Conservation (phyloP, 2,329 filamentous ascomycete genomes). For the Rutstroemia sp. region DNA sequence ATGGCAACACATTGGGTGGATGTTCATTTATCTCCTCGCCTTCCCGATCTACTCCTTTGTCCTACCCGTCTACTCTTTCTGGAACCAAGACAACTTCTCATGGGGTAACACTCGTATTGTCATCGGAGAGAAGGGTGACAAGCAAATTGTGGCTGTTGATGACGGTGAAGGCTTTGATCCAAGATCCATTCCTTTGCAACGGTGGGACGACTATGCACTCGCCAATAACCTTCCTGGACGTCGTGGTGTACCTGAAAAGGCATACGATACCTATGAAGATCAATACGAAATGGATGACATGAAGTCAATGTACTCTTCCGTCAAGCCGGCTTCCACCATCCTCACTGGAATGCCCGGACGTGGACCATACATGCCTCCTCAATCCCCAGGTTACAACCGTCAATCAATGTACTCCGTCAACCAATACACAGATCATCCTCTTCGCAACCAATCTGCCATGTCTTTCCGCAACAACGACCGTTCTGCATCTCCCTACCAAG, state of each 20-base stretch:
- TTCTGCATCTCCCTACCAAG: conserved; percentile 51
- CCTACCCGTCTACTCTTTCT: conserved; percentile 95
- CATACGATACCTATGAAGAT: conserved; percentile 61
- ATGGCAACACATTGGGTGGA: conserved; percentile 99
- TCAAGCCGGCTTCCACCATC: conserved; percentile 78
- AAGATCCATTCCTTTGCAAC: conserved; percentile 83
- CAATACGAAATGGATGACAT: conserved; percentile 98
- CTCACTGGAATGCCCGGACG: conserved; percentile 73
- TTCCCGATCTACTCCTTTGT: conserved; percentile 91
- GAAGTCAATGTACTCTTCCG: conserved; percentile 90
- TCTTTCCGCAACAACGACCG: conserved; percentile 47
- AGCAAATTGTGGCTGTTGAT: conserved; percentile 81
- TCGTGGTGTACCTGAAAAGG: conserved; percentile 67
- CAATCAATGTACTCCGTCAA: conserved; percentile 33
- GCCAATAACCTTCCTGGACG: conserved; percentile 85
- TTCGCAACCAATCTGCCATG: conserved; percentile 63
- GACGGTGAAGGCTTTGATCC: conserved; percentile 84
- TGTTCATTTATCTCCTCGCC: conserved; percentile 96
- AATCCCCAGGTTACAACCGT: conserved; percentile 62
- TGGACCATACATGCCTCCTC: conserved; percentile 68
- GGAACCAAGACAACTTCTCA: conserved; percentile 98
- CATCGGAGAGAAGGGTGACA: conserved; percentile 85
- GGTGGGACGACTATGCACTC: conserved; percentile 93
- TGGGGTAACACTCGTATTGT: conserved; percentile 99
- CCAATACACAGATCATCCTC: conserved; percentile 42